Base-by-base conservation (phyloP, 2,329 filamentous ascomycete species). In the Xylaria sp. region DNA sequence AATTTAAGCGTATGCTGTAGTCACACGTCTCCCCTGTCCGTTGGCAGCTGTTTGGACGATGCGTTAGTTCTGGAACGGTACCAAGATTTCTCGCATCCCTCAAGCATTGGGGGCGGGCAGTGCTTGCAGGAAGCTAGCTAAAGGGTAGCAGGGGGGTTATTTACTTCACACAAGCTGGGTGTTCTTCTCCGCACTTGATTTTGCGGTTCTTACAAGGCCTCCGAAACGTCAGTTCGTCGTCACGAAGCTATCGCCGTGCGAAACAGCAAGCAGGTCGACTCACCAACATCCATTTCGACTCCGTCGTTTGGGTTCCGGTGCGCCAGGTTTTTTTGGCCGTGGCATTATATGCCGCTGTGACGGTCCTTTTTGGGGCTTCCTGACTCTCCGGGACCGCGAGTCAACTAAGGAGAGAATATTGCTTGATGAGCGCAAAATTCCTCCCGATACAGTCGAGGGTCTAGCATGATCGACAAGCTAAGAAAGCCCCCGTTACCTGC, bases 191-290 rank as follows among this genome's bases (percentile, higher is more conserved):
- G 79, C 92, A 95, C 82, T 94, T 94, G 69, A 92, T 87, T 78
- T 92, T 95, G 67, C 91, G 86, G 69, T 86, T 86, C 81, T 94
- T 94, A 81, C 92, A 94, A 13, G 90, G 91, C 90, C 91, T 93
- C 54, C 45, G 29, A 51, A 64, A 61, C 58, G 69, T 76, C 62
- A 74, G 72, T 61, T 25, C 39, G 36, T 54, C 47, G 36, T 49
- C 29, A 44, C 20, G 33, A 67, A 66, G 33, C 53, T 29, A 42
- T 56, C 53, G 55, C 42, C 27, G 22, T 53, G 63, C 53, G 49
- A 61, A 47, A 39, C 53, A 50, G 42, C 22, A 42, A 13, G 27
- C 25, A 22, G 17, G 27, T 45, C 20, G 49, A 76, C 80, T 76
- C 66, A 82, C 81, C 81, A 83, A 73, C 81, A 83, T 71, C 81